Evolutionary conservation across 805 yeast genomes (phyloP).

Genomic region (Schwanniomyces polymorphus): DNA sequence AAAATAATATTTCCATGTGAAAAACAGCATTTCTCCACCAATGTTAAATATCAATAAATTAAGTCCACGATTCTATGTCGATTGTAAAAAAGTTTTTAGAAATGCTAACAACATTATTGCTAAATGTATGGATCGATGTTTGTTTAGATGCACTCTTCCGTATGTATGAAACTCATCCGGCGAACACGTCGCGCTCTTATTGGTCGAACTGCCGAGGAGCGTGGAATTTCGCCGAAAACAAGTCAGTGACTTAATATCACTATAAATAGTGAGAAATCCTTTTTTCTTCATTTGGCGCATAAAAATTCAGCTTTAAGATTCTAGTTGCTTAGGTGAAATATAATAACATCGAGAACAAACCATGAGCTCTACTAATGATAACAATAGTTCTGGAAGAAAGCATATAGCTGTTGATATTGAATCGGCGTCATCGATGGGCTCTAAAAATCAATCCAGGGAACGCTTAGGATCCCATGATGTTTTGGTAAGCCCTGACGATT

Average conservation of each 20-base stretch:
- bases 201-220: neutral
- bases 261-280: neutral
- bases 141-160: too few species aligned
- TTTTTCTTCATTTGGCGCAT: neutral
- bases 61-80: too few species aligned
- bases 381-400: neutral
- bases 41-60: too few species aligned
- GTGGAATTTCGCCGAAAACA: neutral
- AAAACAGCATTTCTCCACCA: too few species aligned
- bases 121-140: too few species aligned
- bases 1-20: too few species aligned
- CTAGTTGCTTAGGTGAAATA: too few species aligned
- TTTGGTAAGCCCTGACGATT: neutral
- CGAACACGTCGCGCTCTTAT: neutral
- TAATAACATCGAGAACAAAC: too few species aligned
- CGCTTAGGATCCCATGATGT: neutral
- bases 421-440: neutral
- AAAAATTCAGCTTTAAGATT: neutral
- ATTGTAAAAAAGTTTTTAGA: too few species aligned
- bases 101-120: too few species aligned
- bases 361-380: neutral
- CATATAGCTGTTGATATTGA: neutral
- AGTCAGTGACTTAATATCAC: neutral
- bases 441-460: neutral
- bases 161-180: neutral